Evolutionary conservation across 805 yeast genomes (phyloP).

Genomic region (Hanseniaspora jakobsenii): DNA sequence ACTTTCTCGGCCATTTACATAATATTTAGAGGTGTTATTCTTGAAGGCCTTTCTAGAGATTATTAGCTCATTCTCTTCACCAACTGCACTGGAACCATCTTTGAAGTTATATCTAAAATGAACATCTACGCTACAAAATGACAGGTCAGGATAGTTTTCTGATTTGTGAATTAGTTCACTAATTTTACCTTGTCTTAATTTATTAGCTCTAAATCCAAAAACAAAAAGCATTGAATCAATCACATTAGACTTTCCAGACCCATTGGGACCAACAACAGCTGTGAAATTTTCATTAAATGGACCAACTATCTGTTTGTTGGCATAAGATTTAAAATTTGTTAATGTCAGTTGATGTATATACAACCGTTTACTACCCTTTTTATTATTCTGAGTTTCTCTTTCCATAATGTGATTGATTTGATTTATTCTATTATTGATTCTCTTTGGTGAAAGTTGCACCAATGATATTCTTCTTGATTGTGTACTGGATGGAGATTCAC

Average conservation of each 20-base stretch:
- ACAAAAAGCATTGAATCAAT: conserved; percentile 93
- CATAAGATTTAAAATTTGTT: conserved; percentile 86
- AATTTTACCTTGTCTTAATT: conserved; percentile 93
- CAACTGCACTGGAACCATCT: conserved; percentile 34
- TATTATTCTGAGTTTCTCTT: conserved; percentile 29
- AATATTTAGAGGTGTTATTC: conserved; percentile 69
- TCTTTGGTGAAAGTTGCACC: conserved; percentile 34
- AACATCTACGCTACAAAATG: conserved; percentile 80
- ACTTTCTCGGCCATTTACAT: conserved; percentile 56
- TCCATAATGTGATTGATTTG: conserved; percentile 24
- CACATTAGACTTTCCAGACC: conserved; percentile 95
- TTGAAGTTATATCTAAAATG: conserved; percentile 72
- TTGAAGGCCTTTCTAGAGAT: conserved; percentile 70
- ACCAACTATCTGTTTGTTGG: conserved; percentile 84
- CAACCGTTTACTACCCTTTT: conserved; percentile 35
- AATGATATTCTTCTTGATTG: conserved; percentile 33
- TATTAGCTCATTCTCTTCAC: conserved; percentile 45
- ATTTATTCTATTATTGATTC: conserved; percentile 26
- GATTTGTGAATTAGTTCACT: conserved; percentile 89
- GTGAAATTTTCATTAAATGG: conserved; percentile 90
- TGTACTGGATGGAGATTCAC: conserved; percentile 20
- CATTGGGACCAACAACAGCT: conserved; percentile 97
- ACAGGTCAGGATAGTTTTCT: conserved; percentile 50
- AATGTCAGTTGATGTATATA: conserved; percentile 65
- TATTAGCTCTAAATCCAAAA: conserved; percentile 90